A percentile compares a stretch with the other conserved stretches of the same genome.
Evolutionary conservation across 495 filamentous ascomycete species (phyloP).

Genomic region (Aspergillus nidulans): DNA sequence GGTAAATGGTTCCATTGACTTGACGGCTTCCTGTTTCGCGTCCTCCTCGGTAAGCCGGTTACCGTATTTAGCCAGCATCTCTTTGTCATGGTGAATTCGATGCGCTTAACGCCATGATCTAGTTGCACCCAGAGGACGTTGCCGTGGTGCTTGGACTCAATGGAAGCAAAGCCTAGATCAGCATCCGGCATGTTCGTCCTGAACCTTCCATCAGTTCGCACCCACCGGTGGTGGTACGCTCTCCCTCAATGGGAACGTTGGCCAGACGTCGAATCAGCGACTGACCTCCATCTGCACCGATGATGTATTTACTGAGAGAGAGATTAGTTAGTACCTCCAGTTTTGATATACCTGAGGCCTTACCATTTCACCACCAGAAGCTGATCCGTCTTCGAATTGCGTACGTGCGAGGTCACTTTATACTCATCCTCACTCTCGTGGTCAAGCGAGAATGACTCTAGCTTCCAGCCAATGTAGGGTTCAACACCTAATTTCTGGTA

Average conservation of each 20-base stretch:
- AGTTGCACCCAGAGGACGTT: slow-evolving; percentile 29
- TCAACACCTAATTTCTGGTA: not conserved
- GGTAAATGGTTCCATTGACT: slow-evolving; percentile 4
- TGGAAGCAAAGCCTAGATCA: slow-evolving; percentile 18
- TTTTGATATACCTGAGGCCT: not conserved
- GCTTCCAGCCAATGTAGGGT: slow-evolving; percentile 7
- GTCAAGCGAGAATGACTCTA: slow-evolving; percentile 4
- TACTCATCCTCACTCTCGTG: not conserved
- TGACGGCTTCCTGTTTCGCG: not conserved
- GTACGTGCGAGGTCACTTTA: slow-evolving; percentile 2
- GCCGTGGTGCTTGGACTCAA: slow-evolving; percentile 34
- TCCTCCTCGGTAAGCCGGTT: not conserved
- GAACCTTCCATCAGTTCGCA: slow-evolving; percentile 42
- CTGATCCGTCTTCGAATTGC: not conserved
- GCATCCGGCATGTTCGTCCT: slow-evolving; percentile 43
- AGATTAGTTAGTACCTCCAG: not conserved
- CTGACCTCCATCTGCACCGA: slow-evolving; percentile 10
- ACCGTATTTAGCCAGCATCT: slow-evolving; percentile 4
- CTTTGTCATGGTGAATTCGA: slow-evolving; percentile 49
- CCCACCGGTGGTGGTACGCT: slow-evolving; percentile 38
- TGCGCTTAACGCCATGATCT: slow-evolving; percentile 41
- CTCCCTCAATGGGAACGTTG: slow-evolving; percentile 39
- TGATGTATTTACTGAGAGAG: slow-evolving; percentile 4
- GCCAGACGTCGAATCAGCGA: slow-evolving; percentile 22
- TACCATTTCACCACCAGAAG: not conserved